Evolutionary conservation across 371 early-diverging fungal species (phyloP), one percentile per base, ranked within the genome.

Genomic region (Mortierella sp.): DNA sequence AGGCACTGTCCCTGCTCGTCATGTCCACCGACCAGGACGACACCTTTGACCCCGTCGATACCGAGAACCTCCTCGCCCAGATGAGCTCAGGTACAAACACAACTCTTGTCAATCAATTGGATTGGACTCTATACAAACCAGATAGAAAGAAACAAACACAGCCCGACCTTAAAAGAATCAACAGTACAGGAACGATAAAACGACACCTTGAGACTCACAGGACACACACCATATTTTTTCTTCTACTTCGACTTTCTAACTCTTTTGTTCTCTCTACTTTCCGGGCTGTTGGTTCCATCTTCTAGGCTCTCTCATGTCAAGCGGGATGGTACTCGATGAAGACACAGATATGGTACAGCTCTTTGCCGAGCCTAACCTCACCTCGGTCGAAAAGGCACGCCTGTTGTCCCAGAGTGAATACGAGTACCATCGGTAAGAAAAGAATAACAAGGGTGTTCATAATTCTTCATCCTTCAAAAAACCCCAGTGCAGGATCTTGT

Each of bases 391-490:
- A 42, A 86, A 82, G 58, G 75, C 70, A 38, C 78, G 77, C 44
- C 48, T 82, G 48, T 52, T 86, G 57, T 45, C 86, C 38, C 77
- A 78, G 44, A 86, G 86, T 58, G 73, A 82, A 70, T 79, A 80
- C 34, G 82, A 86, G 48, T 80, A 78, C 48, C 86, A 86, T 77
- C 82, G 86, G 86, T 86, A 82, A 86, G 76, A 42, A 38, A 8
- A 47, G 26, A 31, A 26, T 6, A 26, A 42, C 24, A 47, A 31
- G 24, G 52, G 47, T 63, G 34, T 28, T 34, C 26, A 31, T 63
- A 63, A 72, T 72, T 52, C 52, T 14, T 34, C 72, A 54, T 34
- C 48, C 34, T 4, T 21, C 60, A 14, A 24, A 60, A 42, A 60
- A 58, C 24, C 28, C 28, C 11, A 52, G 31, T 48, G 24, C 21